Percentiles rank a stretch among this genome's conserved stretches.
Evolutionary conservation across 768 basidiomycete species (phyloP).

Genomic region (Solioccasus polychromus): DNA sequence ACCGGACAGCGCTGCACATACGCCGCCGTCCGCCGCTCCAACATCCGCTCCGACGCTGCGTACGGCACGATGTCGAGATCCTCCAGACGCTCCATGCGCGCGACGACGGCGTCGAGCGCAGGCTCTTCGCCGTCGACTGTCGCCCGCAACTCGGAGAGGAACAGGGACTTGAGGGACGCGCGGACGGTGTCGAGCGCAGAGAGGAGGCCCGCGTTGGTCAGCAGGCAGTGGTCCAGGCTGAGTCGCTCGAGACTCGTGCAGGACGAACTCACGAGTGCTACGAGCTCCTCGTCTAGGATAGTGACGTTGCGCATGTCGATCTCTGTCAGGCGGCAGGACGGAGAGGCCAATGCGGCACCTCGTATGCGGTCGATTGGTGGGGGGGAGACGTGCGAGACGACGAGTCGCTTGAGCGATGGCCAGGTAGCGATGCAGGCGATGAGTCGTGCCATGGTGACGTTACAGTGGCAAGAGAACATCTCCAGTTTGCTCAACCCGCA

Average conservation of each 20-base stretch:
- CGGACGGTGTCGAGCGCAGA: neutral
- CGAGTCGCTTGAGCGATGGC: constrained; percentile 7
- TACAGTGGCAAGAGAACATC: neutral
- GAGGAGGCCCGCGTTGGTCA: constrained; percentile 8
- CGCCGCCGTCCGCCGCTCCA: constrained; percentile 6
- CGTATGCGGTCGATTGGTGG: neutral
- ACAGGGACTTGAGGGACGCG: constrained; percentile 1
- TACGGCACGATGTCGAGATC: neutral
- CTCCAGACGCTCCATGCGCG: constrained; percentile 3
- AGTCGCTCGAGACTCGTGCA: constrained; percentile 6
- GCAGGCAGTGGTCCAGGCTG: neutral
- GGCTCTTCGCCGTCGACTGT: neutral
- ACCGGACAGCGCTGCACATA: neutral
- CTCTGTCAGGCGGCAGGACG: constrained; percentile 1
- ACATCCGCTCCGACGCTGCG: constrained; percentile 5
- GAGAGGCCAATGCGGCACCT: neutral
- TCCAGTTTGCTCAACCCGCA: neutral
- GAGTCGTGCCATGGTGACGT: constrained; percentile 1
- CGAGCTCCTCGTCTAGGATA: constrained; percentile 12
- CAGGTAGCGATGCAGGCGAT: constrained; percentile 6
- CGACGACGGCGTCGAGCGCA: constrained; percentile 8
- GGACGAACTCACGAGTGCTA: constrained; percentile 3
- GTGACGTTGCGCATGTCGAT: neutral
- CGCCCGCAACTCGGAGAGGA: neutral
- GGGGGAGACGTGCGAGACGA: neutral